phyloP scores from a whole-genome alignment of 768 basidiomycete genomes.

The Saitozyma sp. region DNA sequence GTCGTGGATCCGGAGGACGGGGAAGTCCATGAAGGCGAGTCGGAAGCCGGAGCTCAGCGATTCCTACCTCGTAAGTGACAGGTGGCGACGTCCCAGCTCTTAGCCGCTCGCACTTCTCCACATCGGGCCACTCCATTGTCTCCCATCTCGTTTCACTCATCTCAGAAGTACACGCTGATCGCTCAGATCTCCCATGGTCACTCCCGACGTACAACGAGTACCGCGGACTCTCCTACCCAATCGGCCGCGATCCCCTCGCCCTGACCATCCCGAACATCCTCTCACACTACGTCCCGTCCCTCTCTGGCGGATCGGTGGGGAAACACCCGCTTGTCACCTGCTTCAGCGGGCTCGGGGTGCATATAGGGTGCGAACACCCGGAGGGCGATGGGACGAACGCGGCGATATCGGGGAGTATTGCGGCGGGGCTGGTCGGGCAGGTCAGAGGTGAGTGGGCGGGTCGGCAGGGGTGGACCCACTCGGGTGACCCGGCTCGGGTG shows the following conservation, averaged over 20 bases:
- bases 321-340: constrained; percentile 25
- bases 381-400: constrained; percentile 43
- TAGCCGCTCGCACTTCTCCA: background rate
- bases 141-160: too few species aligned
- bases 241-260: constrained; percentile 23
- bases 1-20: too few species aligned
- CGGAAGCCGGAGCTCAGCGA: background rate
- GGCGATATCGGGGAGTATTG: constrained; percentile 39
- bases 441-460: constrained; percentile 32
- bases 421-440: constrained; percentile 27
- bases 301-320: constrained; percentile 24
- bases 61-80: background rate
- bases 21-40: background rate
- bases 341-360: constrained; percentile 2
- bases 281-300: constrained; percentile 14
- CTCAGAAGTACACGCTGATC: too few species aligned
- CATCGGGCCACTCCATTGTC: background rate
- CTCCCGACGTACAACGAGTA: constrained; percentile 16
- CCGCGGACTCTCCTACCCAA: constrained; percentile 36
- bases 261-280: constrained; percentile 34
- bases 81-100: background rate
- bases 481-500: too few species aligned
- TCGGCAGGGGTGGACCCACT: too few species aligned
- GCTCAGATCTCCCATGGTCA: background rate
- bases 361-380: constrained; percentile 11